Evolutionary conservation across 441 rosid species (phyloP), one percentile per base, ranked within the genome.

Genomic region (Gossypium davidsonii): DNA sequence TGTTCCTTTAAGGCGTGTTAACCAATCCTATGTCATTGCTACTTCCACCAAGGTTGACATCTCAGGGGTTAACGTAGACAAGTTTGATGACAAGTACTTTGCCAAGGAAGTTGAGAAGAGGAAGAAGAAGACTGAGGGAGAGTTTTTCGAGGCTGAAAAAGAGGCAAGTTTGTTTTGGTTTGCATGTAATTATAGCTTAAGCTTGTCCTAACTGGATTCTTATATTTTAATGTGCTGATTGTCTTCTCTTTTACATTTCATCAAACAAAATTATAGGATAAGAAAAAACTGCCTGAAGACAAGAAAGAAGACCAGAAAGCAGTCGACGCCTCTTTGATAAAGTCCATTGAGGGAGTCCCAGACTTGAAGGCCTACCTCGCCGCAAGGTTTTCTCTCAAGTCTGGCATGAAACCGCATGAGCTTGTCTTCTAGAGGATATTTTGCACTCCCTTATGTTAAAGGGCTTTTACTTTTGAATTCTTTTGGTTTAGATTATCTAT

Each of bases 361-460:
- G 90, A 83, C 61, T 83, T 86, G 79, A 86, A 81, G 84, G 60
- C 57, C 51, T 86, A 84, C 82, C 79, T 86, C 10, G 84, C 82
- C 1, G 90, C 90, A 23, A 79, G 90, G 78, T 89, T 89, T 76
- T 85, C 94, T 2, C 82, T 86, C 21, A 83, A 83, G 77, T 78
- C 87, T 56, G 91, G 88, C 78, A 86, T 86, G 90, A 89, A 88
- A 63, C 89, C 89, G 1, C 88, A 83, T 68, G 91, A 86, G 77
- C 91, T 87, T 74, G 86, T 80, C 52, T 89, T 89, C 77, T 87
- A 86, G 83, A 67, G 46, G 56, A 67, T 49, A 21, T 15, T 37
- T 20, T 39, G 64, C 10, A 8, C 12, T 18, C 66, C 34, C 8
- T 25, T 7, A 31, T 11, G 37, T 68, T 18, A 21, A 25, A 39